A percentile compares a stretch with the other conserved stretches of the same genome.
phyloP scores from a whole-genome alignment of 1,139 yeast species.

The Candida freyschussii region DNA sequence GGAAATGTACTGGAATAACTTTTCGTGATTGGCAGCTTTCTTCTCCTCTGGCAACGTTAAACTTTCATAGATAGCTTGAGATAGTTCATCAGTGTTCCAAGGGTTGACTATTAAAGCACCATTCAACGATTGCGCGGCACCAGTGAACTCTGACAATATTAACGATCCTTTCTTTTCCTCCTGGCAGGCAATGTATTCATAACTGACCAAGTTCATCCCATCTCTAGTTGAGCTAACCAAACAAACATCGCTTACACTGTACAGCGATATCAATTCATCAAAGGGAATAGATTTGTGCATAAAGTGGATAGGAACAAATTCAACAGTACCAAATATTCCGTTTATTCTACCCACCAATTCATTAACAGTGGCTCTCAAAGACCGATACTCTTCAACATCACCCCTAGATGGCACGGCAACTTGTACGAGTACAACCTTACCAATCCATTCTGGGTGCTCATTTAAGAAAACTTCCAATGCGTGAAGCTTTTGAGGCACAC shows the following conservation, averaged over 20 bases:
- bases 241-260: slow-evolving; percentile 84
- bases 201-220: slow-evolving; percentile 96
- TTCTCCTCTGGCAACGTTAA: slow-evolving; percentile 81
- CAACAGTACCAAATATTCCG: slow-evolving; percentile 94
- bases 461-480: slow-evolving; percentile 90
- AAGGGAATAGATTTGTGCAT: slow-evolving; percentile 90
- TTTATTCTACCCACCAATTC: slow-evolving; percentile 96
- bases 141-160: slow-evolving; percentile 90
- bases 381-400: slow-evolving; percentile 97
- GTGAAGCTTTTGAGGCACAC: slow-evolving; percentile 94
- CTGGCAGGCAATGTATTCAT: slow-evolving; percentile 96
- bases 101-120: slow-evolving; percentile 95
- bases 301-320: slow-evolving; percentile 95
- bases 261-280: slow-evolving; percentile 84
- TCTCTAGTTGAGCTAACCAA: slow-evolving; percentile 92
- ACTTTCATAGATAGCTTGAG: slow-evolving; percentile 82
- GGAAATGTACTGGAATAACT: slow-evolving; percentile 78
- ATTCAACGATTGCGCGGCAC: slow-evolving; percentile 96
- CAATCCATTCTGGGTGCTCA: slow-evolving; percentile 97
- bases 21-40: slow-evolving; percentile 69
- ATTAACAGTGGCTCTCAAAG: slow-evolving; percentile 87
- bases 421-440: slow-evolving; percentile 92
- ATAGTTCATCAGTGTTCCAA: slow-evolving; percentile 95
- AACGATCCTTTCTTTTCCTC: slow-evolving; percentile 79
- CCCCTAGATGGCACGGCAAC: slow-evolving; percentile 98